Percentiles rank a stretch among this genome's conserved stretches.
Conservation (phyloP, 2,329 filamentous ascomycete species). For the Fusarium bulbicola region DNA sequence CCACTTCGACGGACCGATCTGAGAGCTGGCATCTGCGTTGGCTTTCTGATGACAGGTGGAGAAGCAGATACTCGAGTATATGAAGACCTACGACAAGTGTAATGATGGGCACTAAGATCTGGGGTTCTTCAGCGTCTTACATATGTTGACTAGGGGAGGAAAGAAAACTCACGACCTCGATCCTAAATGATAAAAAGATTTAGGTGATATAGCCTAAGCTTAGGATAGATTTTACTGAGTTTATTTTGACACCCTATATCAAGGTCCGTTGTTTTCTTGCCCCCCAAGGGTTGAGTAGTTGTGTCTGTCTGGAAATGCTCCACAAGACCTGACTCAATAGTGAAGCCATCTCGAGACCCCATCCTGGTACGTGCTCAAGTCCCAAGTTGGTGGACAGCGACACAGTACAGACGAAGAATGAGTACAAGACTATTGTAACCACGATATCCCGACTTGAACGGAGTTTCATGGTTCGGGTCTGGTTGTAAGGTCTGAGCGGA, state of each 20-base stretch:
- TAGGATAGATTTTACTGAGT: too few relatives aligned
- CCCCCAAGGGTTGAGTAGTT: not conserved
- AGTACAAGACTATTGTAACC: not conserved
- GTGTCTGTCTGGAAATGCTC: not conserved
- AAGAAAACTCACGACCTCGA: too few relatives aligned
- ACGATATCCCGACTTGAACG: conserved; percentile 1
- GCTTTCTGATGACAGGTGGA: conserved; percentile 7
- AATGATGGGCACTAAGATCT: conserved; percentile 18
- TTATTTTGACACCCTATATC: too few relatives aligned
- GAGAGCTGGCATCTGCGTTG: not conserved
- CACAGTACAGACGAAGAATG: conserved; percentile 3
- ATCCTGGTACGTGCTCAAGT: conserved; percentile 15
- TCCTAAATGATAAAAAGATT: too few relatives aligned
- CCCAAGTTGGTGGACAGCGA: not conserved
- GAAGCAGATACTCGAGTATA: conserved; percentile 4
- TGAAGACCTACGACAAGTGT: conserved; percentile 6
- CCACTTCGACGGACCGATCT: not conserved
- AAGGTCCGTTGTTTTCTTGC: too few relatives aligned
- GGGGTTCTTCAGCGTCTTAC: not conserved
- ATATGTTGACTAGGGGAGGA: not conserved
- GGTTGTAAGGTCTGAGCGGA: not conserved
- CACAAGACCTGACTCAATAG: conserved; percentile 4
- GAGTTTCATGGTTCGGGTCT: conserved; percentile 5
- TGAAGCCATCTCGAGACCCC: conserved; percentile 1
- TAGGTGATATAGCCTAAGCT: too few relatives aligned